Conservation (phyloP, 2,329 filamentous ascomycete genomes). For the Apiospora kogelbergensis region DNA sequence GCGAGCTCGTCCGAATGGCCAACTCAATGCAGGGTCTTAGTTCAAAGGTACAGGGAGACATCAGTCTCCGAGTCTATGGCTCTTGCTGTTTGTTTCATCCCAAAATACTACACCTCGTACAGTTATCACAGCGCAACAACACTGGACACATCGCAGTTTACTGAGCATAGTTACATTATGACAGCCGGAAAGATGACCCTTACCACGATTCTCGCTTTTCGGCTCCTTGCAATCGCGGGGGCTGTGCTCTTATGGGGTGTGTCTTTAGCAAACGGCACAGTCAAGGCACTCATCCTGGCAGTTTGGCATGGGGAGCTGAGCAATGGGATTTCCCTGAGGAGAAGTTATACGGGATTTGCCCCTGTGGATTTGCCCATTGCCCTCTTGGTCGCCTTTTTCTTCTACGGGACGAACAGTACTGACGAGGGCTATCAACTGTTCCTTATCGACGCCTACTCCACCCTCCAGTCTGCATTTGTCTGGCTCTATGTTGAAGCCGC, state of each 20-base stretch:
- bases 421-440: slow-evolving; percentile 24
- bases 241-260: slow-evolving; percentile 24
- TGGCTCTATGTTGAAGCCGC: slow-evolving; percentile 27
- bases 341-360: slow-evolving; percentile 25
- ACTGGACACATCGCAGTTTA: no score
- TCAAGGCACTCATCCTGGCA: slow-evolving; percentile 23
- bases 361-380: slow-evolving; percentile 24
- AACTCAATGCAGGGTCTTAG: no score
- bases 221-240: slow-evolving; percentile 9
- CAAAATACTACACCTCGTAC: no score
- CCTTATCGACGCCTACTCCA: slow-evolving; percentile 26
- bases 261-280: slow-evolving; percentile 23
- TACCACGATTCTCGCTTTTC: background rate
- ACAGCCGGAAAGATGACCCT: no score
- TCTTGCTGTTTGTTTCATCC: no score
- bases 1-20: no score
- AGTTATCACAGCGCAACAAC: no score
- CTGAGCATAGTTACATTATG: background rate
- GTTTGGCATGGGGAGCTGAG: slow-evolving; percentile 20
- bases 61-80: no score
- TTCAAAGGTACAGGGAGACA: no score
- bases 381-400: slow-evolving; percentile 27
- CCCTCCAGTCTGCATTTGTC: slow-evolving; percentile 25
- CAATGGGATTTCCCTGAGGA: slow-evolving; percentile 21
- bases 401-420: slow-evolving; percentile 24